phyloP scores from a whole-genome alignment of 2,329 filamentous ascomycete species.

The Fusarium paranaense region DNA sequence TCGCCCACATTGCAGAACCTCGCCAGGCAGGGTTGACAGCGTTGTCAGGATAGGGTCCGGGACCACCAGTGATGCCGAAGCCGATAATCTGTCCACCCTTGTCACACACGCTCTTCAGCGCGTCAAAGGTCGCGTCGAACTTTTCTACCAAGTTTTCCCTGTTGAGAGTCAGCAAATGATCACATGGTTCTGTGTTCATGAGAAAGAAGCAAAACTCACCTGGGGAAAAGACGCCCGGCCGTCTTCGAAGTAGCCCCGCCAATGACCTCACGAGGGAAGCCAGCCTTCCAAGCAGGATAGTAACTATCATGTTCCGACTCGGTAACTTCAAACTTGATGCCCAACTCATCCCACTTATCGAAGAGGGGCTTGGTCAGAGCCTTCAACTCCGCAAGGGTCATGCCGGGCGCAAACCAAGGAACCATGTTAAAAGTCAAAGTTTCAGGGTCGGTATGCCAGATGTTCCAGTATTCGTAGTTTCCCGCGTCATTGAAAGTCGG shows the following conservation, averaged over 20 bases:
- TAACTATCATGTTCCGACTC: constrained; percentile 35
- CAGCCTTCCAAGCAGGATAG: constrained; percentile 36
- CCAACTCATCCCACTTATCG: constrained; percentile 14
- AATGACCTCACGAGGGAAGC: constrained; percentile 31
- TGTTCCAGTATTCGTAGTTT: constrained; percentile 40
- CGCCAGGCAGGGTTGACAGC: constrained; percentile 64
- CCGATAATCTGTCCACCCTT: constrained; percentile 55
- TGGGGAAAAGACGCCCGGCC: constrained; percentile 39
- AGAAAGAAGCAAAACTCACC: not conserved
- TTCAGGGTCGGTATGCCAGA: constrained; percentile 21
- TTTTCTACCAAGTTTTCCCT: constrained; percentile 36
- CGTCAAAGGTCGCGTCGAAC: constrained; percentile 50
- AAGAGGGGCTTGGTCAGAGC: constrained; percentile 25
- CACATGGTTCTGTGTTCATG: not conserved
- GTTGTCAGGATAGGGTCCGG: constrained; percentile 50
- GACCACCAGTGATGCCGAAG: constrained; percentile 52
- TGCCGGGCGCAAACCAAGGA: constrained; percentile 39
- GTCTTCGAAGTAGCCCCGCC: constrained; percentile 30
- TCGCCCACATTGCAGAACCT: constrained; percentile 52
- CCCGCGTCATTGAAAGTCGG: constrained; percentile 34
- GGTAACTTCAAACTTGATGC: constrained; percentile 16
- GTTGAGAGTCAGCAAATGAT: not conserved
- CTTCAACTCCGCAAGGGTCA: constrained; percentile 30
- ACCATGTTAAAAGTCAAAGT: constrained; percentile 30
- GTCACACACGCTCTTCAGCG: constrained; percentile 54